Evolutionary conservation across 2,329 filamentous ascomycete species (phyloP), one percentile per base, ranked within the genome.

Genomic region (Seiridium unicorne): DNA sequence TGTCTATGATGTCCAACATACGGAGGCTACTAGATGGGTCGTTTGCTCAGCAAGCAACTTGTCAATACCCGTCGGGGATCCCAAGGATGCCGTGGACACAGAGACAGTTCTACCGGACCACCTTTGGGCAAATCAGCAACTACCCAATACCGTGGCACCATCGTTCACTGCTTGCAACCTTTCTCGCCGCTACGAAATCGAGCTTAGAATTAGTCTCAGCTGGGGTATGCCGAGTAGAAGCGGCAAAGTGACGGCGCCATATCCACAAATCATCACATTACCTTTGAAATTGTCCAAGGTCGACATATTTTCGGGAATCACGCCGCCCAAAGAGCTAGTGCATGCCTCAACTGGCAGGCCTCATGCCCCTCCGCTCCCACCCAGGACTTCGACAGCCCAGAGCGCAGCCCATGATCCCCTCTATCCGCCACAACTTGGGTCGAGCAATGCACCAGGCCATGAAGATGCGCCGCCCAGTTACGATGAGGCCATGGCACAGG

Each of bases 381-480:
- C 77, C 66, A 67, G 78, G 67, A 68, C 75, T 42, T 62, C 66
- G n/a, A 64, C 60, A 26, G 51, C 62, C 44, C 4, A 59, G 26
- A 10, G 59, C 36, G 63, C 63, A 36, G 64, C 68, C 11, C 65
- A 73, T 31, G 84, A 86, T 65, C 79, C 84, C 3, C 70, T 85
- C 6, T 87, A 87, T 62, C 85, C 85, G 13, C 84, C 85, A 3
- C 85, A 87, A 67, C 74, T 87, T 26, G 80, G 81, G 42, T 72
- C 75, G 7, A 67, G 71, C 9, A 77, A 74, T 2, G 80, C 73
- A 1, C 74, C 78, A 18, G 70, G 73, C 0, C 80, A 84, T 64
- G 89, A 92, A 38, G 92, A 95, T 59, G 91, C 92, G n/a, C 93
- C 94, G 18, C 93, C 93, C 6, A 97, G 92, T 69, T 98, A 98